These are phyloP conservation scores for Penicillium sp. DNA, from an alignment of 2,329 filamentous ascomycete species.

Conservation along the genomic window DNA sequence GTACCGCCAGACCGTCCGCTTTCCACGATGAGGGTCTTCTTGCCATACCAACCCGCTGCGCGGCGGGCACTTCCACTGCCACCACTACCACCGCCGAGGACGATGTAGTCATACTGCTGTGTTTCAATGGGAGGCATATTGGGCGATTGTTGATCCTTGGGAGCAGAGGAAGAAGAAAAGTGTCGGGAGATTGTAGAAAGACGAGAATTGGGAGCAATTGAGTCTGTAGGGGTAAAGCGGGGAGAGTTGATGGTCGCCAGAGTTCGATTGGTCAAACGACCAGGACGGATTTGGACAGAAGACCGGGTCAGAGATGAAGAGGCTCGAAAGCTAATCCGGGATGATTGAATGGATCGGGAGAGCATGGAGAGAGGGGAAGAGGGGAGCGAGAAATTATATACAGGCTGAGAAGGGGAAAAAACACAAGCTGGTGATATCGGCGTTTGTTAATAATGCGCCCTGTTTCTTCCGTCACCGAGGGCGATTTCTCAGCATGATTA, in stretches of 20 bases:
- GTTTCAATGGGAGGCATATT: constrained; percentile 48
- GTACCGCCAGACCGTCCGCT: constrained; percentile 49
- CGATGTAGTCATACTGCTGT: constrained; percentile 55
- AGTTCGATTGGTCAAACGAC: constrained; percentile 20
- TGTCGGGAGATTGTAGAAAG: constrained; percentile 43
- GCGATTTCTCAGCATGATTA: constrained; percentile 14
- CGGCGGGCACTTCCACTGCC: constrained; percentile 51
- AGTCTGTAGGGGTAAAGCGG: constrained; percentile 8
- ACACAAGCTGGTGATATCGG: constrained; percentile 17
- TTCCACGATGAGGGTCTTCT: constrained; percentile 52
- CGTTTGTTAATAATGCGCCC: constrained; percentile 12
- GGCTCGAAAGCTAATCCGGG: constrained; percentile 24
- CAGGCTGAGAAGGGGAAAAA: constrained; percentile 7
- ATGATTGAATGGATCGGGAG: constrained; percentile 22
- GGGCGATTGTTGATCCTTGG: constrained; percentile 20
- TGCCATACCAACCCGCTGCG: constrained; percentile 52
- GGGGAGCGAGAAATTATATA: constrained; percentile 16
- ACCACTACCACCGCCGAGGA: constrained; percentile 55
- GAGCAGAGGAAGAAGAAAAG: constrained; percentile 34
- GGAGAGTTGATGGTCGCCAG: constrained; percentile 28
- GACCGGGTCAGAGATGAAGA: constrained; percentile 11
- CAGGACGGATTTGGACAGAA: constrained; percentile 10
- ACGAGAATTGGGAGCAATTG: constrained; percentile 27
- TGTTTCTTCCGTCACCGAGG: background rate
- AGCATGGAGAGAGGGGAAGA: constrained; percentile 22